phyloP scores from a whole-genome alignment of 768 basidiomycete genomes.

The Butyriboletus loyo region DNA sequence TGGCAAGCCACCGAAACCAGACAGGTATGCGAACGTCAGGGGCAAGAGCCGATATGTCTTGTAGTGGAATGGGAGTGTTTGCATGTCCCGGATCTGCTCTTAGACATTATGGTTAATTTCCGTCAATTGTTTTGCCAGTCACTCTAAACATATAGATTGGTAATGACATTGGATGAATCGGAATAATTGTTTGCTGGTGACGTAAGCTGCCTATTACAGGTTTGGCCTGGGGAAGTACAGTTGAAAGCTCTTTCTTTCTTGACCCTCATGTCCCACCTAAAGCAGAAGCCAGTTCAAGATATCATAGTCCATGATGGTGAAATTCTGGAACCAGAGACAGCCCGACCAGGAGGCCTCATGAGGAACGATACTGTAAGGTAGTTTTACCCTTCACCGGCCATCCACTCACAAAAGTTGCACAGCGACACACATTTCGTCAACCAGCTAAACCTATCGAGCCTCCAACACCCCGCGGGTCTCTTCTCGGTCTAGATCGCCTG shows the following conservation, averaged over 20 bases:
- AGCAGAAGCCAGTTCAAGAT: constrained; percentile 63
- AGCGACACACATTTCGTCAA: constrained; percentile 81
- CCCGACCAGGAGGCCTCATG: constrained; percentile 76
- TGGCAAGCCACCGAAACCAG: constrained; percentile 29
- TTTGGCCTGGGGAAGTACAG: no score
- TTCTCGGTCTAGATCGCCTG: constrained; percentile 84
- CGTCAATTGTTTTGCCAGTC: neutral
- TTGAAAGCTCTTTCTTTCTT: constrained; percentile 77
- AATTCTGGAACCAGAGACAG: constrained; percentile 76
- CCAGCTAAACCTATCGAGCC: constrained; percentile 73
- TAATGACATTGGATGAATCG: no score
- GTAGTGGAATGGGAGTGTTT: constrained; percentile 4
- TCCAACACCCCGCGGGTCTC: constrained; percentile 72
- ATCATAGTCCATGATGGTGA: constrained; percentile 80
- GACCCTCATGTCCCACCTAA: constrained; percentile 61
- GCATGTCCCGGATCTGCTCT: neutral
- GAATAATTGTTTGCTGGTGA: no score
- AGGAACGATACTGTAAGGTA: constrained; percentile 56
- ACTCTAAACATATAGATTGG: neutral
- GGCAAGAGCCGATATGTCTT: constrained; percentile 30
- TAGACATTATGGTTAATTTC: neutral
- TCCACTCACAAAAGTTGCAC: constrained; percentile 6
- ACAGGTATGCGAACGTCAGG: constrained; percentile 28
- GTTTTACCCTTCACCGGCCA: neutral
- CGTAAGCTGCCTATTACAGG: constrained; percentile 60